Evolutionary conservation across 768 basidiomycete species (phyloP).

Genomic region (Hirschioporus abietinus): DNA sequence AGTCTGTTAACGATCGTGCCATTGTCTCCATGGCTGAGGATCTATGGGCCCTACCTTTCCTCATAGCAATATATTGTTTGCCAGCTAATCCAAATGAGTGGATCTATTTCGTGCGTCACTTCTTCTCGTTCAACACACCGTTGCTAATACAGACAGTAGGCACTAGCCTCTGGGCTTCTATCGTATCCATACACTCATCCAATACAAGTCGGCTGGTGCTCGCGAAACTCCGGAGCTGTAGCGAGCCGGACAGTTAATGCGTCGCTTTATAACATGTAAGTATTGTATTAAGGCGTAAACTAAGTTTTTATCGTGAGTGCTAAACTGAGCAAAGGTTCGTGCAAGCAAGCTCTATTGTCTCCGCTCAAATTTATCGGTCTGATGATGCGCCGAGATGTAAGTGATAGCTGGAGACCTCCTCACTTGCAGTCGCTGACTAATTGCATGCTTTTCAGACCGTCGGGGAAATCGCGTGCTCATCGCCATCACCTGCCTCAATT

Average conservation of each 20-base stretch:
- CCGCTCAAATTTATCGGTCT: slow-evolving; percentile 50
- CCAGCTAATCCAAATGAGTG: slow-evolving; percentile 46
- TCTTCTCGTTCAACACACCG: background rate
- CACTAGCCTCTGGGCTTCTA: slow-evolving; percentile 37
- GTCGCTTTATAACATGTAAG: slow-evolving; percentile 52
- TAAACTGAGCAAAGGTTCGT: slow-evolving; percentile 27
- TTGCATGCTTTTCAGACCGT: slow-evolving; percentile 32
- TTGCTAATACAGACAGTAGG: slow-evolving; percentile 22
- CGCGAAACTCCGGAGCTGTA: slow-evolving; percentile 54
- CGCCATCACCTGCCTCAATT: slow-evolving; percentile 43
- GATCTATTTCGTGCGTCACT: slow-evolving; percentile 42
- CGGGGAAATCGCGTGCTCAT: slow-evolving; percentile 57
- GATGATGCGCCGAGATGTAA: slow-evolving; percentile 54
- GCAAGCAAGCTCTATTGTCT: slow-evolving; percentile 39
- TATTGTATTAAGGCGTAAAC: background rate
- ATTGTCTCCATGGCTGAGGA: slow-evolving; percentile 49
- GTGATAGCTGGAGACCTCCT: slow-evolving; percentile 13
- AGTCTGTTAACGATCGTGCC: slow-evolving; percentile 48
- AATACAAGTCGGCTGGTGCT: slow-evolving; percentile 55
- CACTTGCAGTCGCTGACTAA: background rate
- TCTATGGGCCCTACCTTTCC: slow-evolving; percentile 57
- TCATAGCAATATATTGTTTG: slow-evolving; percentile 48
- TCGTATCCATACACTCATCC: slow-evolving; percentile 48
- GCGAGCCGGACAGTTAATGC: slow-evolving; percentile 56
- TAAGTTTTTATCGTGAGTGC: slow-evolving; percentile 10